These are phyloP conservation scores for Aeschynomene evenia DNA, from an alignment of 306 rosid genomes.

Conservation along the genomic window DNA sequence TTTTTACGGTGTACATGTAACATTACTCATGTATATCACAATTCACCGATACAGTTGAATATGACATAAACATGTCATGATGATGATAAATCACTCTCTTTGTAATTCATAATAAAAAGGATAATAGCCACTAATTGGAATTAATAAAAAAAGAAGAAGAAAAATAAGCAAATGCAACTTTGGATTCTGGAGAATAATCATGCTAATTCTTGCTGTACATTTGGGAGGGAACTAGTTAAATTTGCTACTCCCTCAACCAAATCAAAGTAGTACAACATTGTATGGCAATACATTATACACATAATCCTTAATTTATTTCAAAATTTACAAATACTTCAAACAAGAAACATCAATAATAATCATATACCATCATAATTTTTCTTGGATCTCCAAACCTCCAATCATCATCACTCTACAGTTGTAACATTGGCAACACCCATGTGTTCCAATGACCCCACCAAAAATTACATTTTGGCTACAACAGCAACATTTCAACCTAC, in stretches of 20 bases:
- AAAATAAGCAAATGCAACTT: not conserved
- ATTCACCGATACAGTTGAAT: too few species aligned
- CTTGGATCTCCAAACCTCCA: not conserved
- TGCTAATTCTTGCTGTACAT: not conserved
- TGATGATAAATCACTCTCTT: not conserved
- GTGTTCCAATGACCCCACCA: not conserved
- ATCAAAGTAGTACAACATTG: not conserved
- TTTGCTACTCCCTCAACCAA: not conserved
- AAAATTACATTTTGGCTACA: not conserved
- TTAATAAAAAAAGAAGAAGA: not conserved
- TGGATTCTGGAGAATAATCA: not conserved
- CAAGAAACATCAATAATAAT: not conserved
- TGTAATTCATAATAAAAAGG: not conserved
- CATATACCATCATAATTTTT: not conserved
- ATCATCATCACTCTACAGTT: not conserved
- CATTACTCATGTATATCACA: too few species aligned
- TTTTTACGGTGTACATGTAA: too few species aligned
- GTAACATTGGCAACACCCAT: not conserved
- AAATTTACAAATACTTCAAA: not conserved
- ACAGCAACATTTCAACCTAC: not conserved
- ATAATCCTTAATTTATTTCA: not conserved
- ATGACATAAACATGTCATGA: not conserved
- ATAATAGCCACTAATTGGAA: not conserved
- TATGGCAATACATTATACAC: not conserved
- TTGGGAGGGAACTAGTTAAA: not conserved